phyloP scores from a whole-genome alignment of 2,329 filamentous ascomycete genomes.

The Alternaria dauci region DNA sequence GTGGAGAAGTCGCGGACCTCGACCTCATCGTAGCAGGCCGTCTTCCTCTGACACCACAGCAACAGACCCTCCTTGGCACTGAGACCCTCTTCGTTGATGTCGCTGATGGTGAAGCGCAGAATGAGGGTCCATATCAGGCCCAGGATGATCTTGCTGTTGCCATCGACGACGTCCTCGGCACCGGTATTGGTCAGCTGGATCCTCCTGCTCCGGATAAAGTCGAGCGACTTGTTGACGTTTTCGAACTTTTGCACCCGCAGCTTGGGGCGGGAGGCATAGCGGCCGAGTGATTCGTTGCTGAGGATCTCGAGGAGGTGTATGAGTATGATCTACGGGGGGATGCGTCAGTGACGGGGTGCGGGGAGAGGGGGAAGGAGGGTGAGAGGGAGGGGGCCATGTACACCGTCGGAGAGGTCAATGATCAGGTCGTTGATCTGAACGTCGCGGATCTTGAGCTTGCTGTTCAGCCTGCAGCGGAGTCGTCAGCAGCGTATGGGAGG shows the following conservation, averaged over 20 bases:
- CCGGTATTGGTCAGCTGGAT: slow-evolving; percentile 99
- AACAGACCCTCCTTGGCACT: slow-evolving; percentile 95
- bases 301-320: slow-evolving; percentile 98
- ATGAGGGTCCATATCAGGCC: slow-evolving; percentile 99
- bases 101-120: slow-evolving; percentile 96
- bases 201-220: slow-evolving; percentile 88
- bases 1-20: slow-evolving; percentile 93
- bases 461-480: slow-evolving; percentile 78
- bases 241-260: slow-evolving; percentile 96
- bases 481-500: slow-evolving; percentile 30
- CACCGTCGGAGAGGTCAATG: slow-evolving; percentile 89
- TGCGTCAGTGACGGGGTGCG: slow-evolving; percentile 20
- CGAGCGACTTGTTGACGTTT: slow-evolving; percentile 94
- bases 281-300: slow-evolving; percentile 90
- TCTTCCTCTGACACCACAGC: slow-evolving; percentile 98
- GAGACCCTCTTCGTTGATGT: slow-evolving; percentile 98
- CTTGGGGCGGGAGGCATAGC: slow-evolving; percentile 96
- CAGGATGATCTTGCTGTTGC: slow-evolving; percentile 96
- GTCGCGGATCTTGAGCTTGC: slow-evolving; percentile 81
- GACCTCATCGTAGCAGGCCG: slow-evolving; percentile 96
- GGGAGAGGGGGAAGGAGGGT: slow-evolving; percentile 13
- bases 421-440: slow-evolving; percentile 88
- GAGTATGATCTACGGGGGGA: slow-evolving; percentile 75
- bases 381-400: slow-evolving; percentile 60
- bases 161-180: slow-evolving; percentile 97